phyloP scores from a whole-genome alignment of 2,329 filamentous ascomycete species.

The Zymoseptoria tritici region DNA sequence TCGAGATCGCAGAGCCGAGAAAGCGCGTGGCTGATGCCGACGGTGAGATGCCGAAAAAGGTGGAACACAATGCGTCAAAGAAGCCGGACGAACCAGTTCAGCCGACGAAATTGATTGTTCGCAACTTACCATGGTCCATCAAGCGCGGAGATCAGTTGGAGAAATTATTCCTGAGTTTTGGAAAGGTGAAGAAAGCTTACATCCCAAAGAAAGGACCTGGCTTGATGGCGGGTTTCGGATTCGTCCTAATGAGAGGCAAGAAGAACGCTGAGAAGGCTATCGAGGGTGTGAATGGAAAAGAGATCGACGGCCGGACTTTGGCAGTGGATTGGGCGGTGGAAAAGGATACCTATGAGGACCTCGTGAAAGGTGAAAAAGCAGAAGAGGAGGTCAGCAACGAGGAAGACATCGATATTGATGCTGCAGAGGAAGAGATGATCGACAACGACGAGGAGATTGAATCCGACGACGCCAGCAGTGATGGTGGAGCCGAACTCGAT shows the following conservation, averaged over 20 bases:
- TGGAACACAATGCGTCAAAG: conserved; percentile 61
- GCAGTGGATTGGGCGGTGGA: conserved; percentile 98
- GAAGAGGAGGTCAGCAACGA: conserved; percentile 19
- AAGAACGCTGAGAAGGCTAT: conserved; percentile 91
- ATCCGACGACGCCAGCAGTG: conserved; percentile 30
- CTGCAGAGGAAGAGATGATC: conserved; percentile 37
- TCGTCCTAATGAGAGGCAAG: conserved; percentile 77
- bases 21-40: conserved; percentile 50
- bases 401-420: conserved; percentile 30
- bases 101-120: conserved; percentile 78
- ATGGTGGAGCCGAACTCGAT: conserved; percentile 34
- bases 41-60: conserved; percentile 30
- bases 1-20: conserved; percentile 83
- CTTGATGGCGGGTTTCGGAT: conserved; percentile 77
- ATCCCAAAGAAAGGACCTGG: conserved; percentile 67
- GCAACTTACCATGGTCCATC: conserved; percentile 94
- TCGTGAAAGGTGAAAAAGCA: conserved; percentile 19
- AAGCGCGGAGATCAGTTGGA: conserved; percentile 76
- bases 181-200: conserved; percentile 82
- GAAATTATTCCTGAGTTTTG: conserved; percentile 74
- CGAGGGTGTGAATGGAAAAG: conserved; percentile 77
- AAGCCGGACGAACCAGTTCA: conserved; percentile 56
- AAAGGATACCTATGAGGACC: conserved; percentile 65
- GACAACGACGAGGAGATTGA: conserved; percentile 37
- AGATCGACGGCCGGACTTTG: conserved; percentile 76